Base-by-base conservation (phyloP, 495 filamentous ascomycete genomes). In the Xylaria telfairii region DNA sequence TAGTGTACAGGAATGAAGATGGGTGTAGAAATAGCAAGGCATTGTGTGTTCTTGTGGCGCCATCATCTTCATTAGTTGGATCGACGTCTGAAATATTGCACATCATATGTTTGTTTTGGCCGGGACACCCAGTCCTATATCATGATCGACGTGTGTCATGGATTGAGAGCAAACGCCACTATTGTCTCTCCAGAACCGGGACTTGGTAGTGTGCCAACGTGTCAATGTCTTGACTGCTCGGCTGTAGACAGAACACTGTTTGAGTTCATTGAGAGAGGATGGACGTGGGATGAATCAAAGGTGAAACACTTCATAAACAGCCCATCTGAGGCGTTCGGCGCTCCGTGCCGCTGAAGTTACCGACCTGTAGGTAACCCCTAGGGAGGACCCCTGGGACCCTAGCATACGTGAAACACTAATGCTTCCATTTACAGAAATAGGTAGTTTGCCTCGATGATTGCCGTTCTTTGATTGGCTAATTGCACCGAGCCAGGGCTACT, bases 341-440 rank as follows among this genome's bases (percentile, higher is more conserved):
- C 44, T 46, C 44, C 24, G 51, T 54, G 24, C 54, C 12, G 30
- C 30, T 32, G 30, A 59, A 10, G 30, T 59, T 62, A 62, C 59
- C 59, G 59, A 62, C 24, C 17, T 37, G 56, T 21, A 59, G 17
- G 56, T 32, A 37, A 37, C 15, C 26, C 28, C 30, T 10, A 4
- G 42, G 42, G 42, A 3, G 4, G n/a, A 32, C 53, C 53, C 63
- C 39, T 60, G 54, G 53, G 26, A 1, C 44, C 39, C 68, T 13
- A 42, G 39, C 49, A 59, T 19, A 4, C 28, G 8, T 70, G 68
- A 70, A 64, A 70, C 68, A 28, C 68, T 65, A 39, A 51, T 28
- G 60, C 44, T 62, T 62, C 51, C 61, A 15, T 57, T 70, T 70
- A 12, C 47, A 65, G 68, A 65, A 64, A 59, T 59, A 26, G 30